phyloP scores from a whole-genome alignment of 164 flowering plant genomes.

The Tetracentron sinense region DNA sequence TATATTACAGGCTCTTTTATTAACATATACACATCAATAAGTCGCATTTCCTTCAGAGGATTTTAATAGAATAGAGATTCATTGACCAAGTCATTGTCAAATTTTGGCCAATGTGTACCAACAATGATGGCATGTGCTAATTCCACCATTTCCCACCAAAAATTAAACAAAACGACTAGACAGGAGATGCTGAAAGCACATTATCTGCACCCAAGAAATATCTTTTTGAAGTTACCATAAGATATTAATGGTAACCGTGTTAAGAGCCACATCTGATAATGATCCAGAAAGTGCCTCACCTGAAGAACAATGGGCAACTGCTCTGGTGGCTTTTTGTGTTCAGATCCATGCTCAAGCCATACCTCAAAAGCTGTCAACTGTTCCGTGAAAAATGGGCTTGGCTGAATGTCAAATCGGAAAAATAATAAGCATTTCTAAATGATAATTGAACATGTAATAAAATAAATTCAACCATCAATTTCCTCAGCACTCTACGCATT shows the following conservation, averaged over 20 bases:
- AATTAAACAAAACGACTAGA: background rate
- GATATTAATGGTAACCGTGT: no score
- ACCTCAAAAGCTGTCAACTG: conserved; percentile 96
- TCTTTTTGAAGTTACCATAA: no score
- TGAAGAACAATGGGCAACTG: conserved; percentile 97
- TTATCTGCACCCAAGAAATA: conserved; percentile 6
- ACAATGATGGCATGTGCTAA: background rate
- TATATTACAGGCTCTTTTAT: no score
- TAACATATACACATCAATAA: no score
- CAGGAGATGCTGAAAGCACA: background rate
- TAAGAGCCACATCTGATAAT: background rate
- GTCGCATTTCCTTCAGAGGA: background rate
- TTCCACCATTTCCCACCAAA: background rate
- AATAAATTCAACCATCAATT: background rate
- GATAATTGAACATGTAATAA: background rate
- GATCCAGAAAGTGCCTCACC: conserved; percentile 37
- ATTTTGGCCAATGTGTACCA: conserved; percentile 3
- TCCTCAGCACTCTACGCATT: background rate
- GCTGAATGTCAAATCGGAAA: conserved; percentile 41
- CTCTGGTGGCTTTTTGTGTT: conserved; percentile 91
- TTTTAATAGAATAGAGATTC: background rate
- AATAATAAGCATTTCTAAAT: background rate
- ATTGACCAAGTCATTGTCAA: background rate
- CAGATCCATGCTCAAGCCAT: conserved; percentile 98
- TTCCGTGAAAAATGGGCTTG: conserved; percentile 92